Base-by-base conservation (phyloP, 1,284 basidiomycete genomes). In the Calocybe gambosa region DNA sequence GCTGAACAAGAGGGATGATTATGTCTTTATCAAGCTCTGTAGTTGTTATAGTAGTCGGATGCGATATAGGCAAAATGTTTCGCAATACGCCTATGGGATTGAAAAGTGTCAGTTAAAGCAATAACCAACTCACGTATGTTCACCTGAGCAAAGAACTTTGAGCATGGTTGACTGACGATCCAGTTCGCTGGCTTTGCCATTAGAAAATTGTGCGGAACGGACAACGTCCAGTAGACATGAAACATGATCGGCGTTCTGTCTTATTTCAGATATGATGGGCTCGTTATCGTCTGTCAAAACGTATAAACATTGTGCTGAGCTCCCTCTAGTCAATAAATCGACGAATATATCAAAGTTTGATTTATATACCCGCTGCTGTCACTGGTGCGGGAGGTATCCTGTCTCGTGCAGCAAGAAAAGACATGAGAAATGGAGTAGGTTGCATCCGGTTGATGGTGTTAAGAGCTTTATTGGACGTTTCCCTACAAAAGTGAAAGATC, bases 401-500 rank as follows among this genome's bases (percentile, higher is more conserved):
- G 34, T 80, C 76, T 42, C 82, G 74, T 4, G 84, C 77, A 6
- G 74, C 76, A 31, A 94, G 68, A 63, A 94, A 92, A 21, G 88
- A 85, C 77, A 92, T 82, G 45, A 95, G 70, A 64, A 95, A 89
- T 0, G 86, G 85, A 10, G 85, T 69, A 7, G 90, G 74, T 15
- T 77, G 72, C 3, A 89, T 80, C 29, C 82, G 77, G 62, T 94
- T 94, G 61, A 95, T 85, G 13, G 88, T 85, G 56, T 80, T 83
- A 55, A 94, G 71, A 3, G 91, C 89, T 68, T 94, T 94, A 66
- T 92, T 89, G 44, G 87, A 93, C 1, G 91, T 92, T 73, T 93
- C 89, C 62, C 89, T 89, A 73, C 63, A 62, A 65, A 41, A 58
- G 65, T 65, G 65, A 64, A 9, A 2, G 57, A 47, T 58, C 56